phyloP scores from a whole-genome alignment of 768 basidiomycete species.

The Lyophyllum decastes region DNA sequence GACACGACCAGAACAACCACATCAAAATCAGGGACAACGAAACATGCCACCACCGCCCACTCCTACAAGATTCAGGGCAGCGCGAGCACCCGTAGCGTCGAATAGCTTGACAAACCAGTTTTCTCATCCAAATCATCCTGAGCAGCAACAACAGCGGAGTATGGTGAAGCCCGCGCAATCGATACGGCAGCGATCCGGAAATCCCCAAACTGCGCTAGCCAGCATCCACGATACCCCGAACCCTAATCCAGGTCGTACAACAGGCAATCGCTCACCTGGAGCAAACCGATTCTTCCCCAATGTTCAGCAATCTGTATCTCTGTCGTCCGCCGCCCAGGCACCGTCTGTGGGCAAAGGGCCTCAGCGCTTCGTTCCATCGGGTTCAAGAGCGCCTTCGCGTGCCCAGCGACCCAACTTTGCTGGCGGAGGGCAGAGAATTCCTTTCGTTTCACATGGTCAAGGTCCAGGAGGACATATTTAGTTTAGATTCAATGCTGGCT shows the following conservation, averaged over 20 bases:
- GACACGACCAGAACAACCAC: conserved; percentile 10
- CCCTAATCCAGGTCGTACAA: conserved; percentile 10
- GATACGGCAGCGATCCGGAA: conserved; percentile 23
- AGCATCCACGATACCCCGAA: neutral
- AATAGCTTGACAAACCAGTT: conserved; percentile 11
- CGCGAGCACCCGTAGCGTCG: conserved; percentile 1
- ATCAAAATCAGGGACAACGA: conserved; percentile 12
- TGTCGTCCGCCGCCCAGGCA: conserved; percentile 10
- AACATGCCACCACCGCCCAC: conserved; percentile 22
- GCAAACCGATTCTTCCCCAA: conserved; percentile 14
- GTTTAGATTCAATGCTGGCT: neutral
- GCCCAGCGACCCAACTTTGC: conserved; percentile 16
- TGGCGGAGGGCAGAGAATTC: conserved; percentile 49
- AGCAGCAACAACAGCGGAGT: conserved; percentile 21
- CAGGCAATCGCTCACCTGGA: neutral
- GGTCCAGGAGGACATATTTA: conserved; percentile 11
- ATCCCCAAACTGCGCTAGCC: conserved; percentile 14
- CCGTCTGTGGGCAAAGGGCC: conserved; percentile 21
- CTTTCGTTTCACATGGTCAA: conserved; percentile 43
- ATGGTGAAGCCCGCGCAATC: conserved; percentile 59
- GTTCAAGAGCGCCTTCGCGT: conserved; percentile 27
- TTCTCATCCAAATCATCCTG: conserved; percentile 5
- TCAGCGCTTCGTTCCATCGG: conserved; percentile 22
- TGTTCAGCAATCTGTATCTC: conserved; percentile 8
- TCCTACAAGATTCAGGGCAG: conserved; percentile 28